Conservation (phyloP, 805 yeast genomes). For the Tetrapisispora iriomotensis region DNA sequence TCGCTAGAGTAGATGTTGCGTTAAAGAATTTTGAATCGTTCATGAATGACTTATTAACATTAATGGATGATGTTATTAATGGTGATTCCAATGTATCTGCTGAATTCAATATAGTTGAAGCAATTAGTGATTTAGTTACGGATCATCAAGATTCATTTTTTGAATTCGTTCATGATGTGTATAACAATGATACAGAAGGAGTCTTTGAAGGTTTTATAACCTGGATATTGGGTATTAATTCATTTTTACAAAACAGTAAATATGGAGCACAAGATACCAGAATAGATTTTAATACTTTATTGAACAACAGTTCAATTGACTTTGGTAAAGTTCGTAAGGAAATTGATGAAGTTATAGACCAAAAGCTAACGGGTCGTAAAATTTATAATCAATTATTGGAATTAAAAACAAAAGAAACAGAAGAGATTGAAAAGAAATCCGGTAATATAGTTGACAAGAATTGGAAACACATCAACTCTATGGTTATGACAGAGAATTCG, state of each 20-base stretch:
- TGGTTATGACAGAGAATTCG: conserved; percentile 33
- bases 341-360: conserved; percentile 31
- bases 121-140: conserved; percentile 54
- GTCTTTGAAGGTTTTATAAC: conserved; percentile 60
- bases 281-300: conserved; percentile 36
- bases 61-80: conserved; percentile 46
- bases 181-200: conserved; percentile 60
- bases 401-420: conserved; percentile 14
- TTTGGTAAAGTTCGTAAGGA: conserved; percentile 29
- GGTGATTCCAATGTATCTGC: conserved; percentile 38
- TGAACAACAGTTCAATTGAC: conserved; percentile 14
- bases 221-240: conserved; percentile 65
- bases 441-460: conserved; percentile 22
- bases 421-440: conserved; percentile 10
- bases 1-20: conserved; percentile 56
- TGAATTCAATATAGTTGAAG: conserved; percentile 46
- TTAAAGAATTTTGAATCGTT: conserved; percentile 55
- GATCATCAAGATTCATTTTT: conserved; percentile 66
- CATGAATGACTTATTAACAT: conserved; percentile 51
- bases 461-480: conserved; percentile 37
- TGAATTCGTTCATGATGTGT: conserved; percentile 71
- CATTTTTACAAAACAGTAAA: conserved; percentile 54
- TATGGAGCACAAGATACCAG: conserved; percentile 31
- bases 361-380: conserved; percentile 30
- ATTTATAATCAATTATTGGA: conserved; percentile 23